Conservation (phyloP, 148 eudicot species). For the Polygonum aviculare region DNA sequence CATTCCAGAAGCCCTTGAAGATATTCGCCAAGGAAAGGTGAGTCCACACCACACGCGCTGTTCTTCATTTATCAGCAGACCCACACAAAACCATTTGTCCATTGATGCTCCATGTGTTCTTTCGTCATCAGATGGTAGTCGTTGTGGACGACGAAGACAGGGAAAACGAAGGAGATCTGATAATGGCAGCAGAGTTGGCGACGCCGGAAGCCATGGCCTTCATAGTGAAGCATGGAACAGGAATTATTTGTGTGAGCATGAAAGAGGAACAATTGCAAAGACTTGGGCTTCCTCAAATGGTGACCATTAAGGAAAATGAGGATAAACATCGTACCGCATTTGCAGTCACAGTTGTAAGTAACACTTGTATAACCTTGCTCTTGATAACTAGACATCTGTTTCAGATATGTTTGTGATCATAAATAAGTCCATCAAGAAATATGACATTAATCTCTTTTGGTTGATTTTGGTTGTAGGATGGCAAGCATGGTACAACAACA, state of each 20-base stretch:
- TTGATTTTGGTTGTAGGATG: constrained; percentile 45
- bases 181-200: constrained; percentile 57
- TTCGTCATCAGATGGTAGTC: constrained; percentile 35
- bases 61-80: not conserved
- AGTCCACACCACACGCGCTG: constrained; percentile 5
- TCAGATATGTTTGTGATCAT: not conserved
- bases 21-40: constrained; percentile 64
- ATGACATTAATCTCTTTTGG: too few species aligned
- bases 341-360: constrained; percentile 57
- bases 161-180: constrained; percentile 71
- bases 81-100: too few species aligned
- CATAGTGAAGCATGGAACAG: constrained; percentile 68
- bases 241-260: constrained; percentile 73
- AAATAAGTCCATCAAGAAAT: not conserved
- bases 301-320: constrained; percentile 38
- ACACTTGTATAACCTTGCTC: not conserved
- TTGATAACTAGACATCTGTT: not conserved
- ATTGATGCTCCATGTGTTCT: too few species aligned
- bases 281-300: constrained; percentile 59
- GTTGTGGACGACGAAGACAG: constrained; percentile 73
- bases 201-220: constrained; percentile 70
- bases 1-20: constrained; percentile 55
- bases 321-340: constrained; percentile 64
- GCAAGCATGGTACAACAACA: constrained; percentile 66
- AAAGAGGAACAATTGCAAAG: constrained; percentile 55